Evolutionary conservation across 169 alveolate genomes (phyloP).

Genomic region (Besnoitia besnoiti): DNA sequence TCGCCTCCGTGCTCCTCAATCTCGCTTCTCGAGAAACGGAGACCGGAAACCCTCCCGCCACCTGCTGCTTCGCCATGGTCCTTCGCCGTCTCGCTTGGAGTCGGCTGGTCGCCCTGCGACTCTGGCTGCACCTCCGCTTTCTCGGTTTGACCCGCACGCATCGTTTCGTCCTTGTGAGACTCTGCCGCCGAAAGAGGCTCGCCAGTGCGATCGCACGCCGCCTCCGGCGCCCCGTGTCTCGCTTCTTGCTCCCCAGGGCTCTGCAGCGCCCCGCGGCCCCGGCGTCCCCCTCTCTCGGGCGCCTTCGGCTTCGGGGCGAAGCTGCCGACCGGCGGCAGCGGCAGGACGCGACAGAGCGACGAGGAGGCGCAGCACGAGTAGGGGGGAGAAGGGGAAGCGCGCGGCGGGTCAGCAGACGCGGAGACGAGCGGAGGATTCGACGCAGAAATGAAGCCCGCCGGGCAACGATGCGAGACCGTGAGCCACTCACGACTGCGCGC

Average conservation of each 20-base stretch:
- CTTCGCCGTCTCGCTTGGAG: too few relatives aligned
- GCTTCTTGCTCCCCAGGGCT: neutral
- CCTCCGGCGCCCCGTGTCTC: neutral
- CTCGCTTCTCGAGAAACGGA: too few relatives aligned
- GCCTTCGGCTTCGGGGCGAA: neutral
- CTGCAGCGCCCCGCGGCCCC: too few relatives aligned
- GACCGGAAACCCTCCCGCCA: too few relatives aligned
- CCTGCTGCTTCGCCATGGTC: too few relatives aligned
- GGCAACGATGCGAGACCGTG: neutral
- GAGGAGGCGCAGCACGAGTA: neutral
- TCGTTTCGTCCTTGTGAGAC: neutral
- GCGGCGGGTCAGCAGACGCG: too few relatives aligned
- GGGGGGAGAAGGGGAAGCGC: neutral
- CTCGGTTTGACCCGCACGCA: too few relatives aligned
- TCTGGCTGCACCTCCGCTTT: too few relatives aligned
- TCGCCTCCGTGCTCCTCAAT: neutral
- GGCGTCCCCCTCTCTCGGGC: too few relatives aligned
- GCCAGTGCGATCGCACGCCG: neutral
- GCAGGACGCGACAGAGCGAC: neutral
- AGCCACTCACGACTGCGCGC: neutral
- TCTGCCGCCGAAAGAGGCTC: neutral
- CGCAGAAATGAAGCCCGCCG: neutral
- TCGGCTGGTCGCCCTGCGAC: too few relatives aligned
- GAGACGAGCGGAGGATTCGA: neutral
- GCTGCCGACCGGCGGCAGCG: neutral